Percentiles rank a stretch among this genome's conserved stretches.
These are phyloP conservation scores for Penicillium decumbens DNA, from an alignment of 2,329 filamentous ascomycete species.

Conservation along the genomic window DNA sequence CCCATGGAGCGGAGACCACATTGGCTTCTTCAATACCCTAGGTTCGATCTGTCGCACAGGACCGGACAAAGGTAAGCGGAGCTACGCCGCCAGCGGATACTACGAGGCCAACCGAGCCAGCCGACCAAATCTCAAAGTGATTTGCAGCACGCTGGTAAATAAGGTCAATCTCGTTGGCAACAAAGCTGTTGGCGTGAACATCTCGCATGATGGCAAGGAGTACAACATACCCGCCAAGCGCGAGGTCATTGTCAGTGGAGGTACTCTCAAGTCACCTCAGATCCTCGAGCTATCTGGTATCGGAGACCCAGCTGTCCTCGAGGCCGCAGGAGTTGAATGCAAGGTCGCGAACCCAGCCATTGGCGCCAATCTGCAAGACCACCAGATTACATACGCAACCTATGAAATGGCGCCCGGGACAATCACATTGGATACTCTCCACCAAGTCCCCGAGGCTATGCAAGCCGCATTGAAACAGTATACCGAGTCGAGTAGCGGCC, in stretches of 20 bases:
- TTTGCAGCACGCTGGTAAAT: conserved; percentile 45
- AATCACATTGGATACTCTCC: conserved; percentile 9
- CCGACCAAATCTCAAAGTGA: conserved; percentile 43
- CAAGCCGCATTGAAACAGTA: conserved; percentile 11
- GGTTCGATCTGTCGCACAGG: conserved; percentile 29
- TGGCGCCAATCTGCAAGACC: conserved; percentile 49
- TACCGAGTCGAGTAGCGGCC: conserved; percentile 2
- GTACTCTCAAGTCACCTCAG: conserved; percentile 54
- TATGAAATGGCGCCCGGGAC: conserved; percentile 12
- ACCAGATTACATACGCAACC: conserved; percentile 18
- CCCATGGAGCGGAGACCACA: conserved; percentile 36
- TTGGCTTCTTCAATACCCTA: conserved; percentile 36
- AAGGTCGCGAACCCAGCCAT: conserved; percentile 44
- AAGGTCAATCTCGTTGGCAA: conserved; percentile 21
- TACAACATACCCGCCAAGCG: conserved; percentile 32
- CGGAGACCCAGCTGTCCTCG: conserved; percentile 45
- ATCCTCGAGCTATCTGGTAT: conserved; percentile 59
- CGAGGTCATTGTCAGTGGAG: conserved; percentile 58
- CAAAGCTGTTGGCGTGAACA: conserved; percentile 39
- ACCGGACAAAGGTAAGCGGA: conserved; percentile 30
- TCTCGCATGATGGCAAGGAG: conserved; percentile 37
- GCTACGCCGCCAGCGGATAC: conserved; percentile 42
- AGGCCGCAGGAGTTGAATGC: conserved; percentile 38
- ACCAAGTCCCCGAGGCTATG: conserved; percentile 12
- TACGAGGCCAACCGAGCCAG: conserved; percentile 33